Base-by-base conservation (phyloP, 306 rosid genomes). In the Pyrus pyrifolia region DNA sequence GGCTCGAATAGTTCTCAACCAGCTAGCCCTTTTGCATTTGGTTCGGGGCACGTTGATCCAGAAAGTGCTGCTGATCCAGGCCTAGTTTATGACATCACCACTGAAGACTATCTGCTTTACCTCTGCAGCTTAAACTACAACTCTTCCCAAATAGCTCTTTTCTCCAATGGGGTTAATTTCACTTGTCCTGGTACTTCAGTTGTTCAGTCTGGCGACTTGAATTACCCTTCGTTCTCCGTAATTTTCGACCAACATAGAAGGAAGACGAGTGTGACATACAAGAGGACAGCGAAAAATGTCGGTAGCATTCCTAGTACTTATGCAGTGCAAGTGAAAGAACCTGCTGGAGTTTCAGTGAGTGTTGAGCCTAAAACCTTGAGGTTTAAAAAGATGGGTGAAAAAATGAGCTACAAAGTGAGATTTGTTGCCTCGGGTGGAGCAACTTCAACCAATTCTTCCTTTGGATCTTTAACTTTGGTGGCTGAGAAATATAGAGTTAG, bases 11-110 rank as follows among this genome's bases (percentile, higher is more conserved):
- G 14, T 17, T 17, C 70, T 4, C 13, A 42, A 30, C 46, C 81
- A 17, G 97, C 94, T 61, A 75, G 71, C 55, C 89, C 94, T 30
- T 91, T 91, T 73, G 84, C 88, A 27, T 84, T 82, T 55, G 92
- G 93, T 44, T 91, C 94, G 0, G 97, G 97, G 25, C 97, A 88
- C 75, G 94, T 88, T 44, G 63, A 91, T 27, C 92, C 97, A 4
- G 88, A 87, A 76, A 81, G 81, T 42, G 97, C 92, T 23, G 80
- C 89, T 57, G 88, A 88, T 79, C 94, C 97, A 4, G 94, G 93
- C 23, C 62, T 91, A 44, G 71, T 91, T 42, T 91, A 91, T 52
- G 93, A 91, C 33, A 89, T 91, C 33, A 63, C 69, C 11, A 55
- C 81, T 6, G 25, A 75, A 17, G 94, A 86, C 74, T 91, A 89